phyloP scores from a whole-genome alignment of 2,329 filamentous ascomycete species.

The Plenodomus tracheiphilus region DNA sequence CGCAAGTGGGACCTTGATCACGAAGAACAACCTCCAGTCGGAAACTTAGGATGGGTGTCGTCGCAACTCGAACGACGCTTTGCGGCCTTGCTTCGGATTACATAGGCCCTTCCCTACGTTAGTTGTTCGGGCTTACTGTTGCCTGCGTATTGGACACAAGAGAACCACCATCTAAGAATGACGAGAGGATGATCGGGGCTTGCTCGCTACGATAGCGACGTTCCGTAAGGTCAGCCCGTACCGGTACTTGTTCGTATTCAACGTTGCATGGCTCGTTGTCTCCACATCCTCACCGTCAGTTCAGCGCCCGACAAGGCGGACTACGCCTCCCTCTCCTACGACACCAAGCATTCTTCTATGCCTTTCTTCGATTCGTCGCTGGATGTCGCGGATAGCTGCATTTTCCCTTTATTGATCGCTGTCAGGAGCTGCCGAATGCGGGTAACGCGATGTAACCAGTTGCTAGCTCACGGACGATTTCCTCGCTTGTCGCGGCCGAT shows the following conservation, averaged over 20 bases:
- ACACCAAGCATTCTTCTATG: constrained; percentile 2
- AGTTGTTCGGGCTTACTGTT: not conserved
- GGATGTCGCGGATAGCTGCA: constrained; percentile 14
- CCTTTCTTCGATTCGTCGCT: constrained; percentile 13
- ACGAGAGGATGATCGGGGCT: not conserved
- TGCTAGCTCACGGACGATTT: constrained; percentile 31
- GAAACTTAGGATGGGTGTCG: not conserved
- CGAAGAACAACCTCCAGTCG: not conserved
- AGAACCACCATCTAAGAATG: not conserved
- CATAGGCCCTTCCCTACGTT: not conserved
- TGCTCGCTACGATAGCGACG: not conserved
- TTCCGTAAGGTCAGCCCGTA: not conserved
- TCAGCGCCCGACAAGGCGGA: too few species aligned
- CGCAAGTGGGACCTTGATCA: too few species aligned
- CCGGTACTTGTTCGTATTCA: not conserved
- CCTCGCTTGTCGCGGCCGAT: constrained; percentile 24
- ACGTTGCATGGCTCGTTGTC: not conserved
- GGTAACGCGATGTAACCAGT: constrained; percentile 34
- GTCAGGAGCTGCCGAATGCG: constrained; percentile 23
- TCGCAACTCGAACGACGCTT: not conserved
- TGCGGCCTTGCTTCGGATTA: not conserved
- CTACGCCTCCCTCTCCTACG: constrained; percentile 1
- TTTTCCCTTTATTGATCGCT: constrained; percentile 36
- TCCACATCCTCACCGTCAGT: not conserved
- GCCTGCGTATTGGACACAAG: not conserved